phyloP scores from a whole-genome alignment of 1,284 basidiomycete genomes.

The Trametes sp. region DNA sequence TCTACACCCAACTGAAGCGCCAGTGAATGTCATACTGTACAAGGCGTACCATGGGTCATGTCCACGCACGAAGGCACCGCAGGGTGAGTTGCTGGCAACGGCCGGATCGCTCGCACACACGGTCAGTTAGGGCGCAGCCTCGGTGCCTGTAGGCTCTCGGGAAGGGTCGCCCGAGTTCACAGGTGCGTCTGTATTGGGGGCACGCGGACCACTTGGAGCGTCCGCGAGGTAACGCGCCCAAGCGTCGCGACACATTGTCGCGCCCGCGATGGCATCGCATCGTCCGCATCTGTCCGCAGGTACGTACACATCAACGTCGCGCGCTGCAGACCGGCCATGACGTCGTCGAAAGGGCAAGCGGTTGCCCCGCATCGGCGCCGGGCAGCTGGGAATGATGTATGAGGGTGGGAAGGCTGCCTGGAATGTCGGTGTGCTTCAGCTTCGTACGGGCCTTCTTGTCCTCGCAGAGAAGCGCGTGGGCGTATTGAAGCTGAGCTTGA shows the following conservation, averaged over 20 bases:
- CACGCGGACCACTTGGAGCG: no score
- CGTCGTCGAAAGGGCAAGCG: slow-evolving; percentile 3
- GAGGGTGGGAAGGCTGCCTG: slow-evolving; percentile 8
- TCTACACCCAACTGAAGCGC: no score
- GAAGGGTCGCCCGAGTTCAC: background rate
- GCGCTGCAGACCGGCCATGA: no score
- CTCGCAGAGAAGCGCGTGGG: background rate
- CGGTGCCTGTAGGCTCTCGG: background rate
- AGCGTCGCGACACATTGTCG: background rate
- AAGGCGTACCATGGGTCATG: no score
- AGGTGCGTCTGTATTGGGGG: background rate
- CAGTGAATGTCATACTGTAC: no score
- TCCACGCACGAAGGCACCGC: no score
- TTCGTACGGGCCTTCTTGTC: slow-evolving; percentile 16
- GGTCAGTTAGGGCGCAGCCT: slow-evolving; percentile 20
- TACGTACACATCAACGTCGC: no score
- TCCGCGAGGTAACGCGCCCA: background rate
- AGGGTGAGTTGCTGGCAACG: slow-evolving; percentile 2
- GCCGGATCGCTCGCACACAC: slow-evolving; percentile 12
- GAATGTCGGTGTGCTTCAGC: slow-evolving; percentile 15
- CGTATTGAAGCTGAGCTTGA: background rate
- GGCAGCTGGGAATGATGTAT: slow-evolving; percentile 2
- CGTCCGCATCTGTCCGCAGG: no score
- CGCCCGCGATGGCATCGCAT: background rate
- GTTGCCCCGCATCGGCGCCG: background rate